Evolutionary conservation across 306 rosid genomes (phyloP), one percentile per base, ranked within the genome.

Genomic region (Quercus berberidifolia): DNA sequence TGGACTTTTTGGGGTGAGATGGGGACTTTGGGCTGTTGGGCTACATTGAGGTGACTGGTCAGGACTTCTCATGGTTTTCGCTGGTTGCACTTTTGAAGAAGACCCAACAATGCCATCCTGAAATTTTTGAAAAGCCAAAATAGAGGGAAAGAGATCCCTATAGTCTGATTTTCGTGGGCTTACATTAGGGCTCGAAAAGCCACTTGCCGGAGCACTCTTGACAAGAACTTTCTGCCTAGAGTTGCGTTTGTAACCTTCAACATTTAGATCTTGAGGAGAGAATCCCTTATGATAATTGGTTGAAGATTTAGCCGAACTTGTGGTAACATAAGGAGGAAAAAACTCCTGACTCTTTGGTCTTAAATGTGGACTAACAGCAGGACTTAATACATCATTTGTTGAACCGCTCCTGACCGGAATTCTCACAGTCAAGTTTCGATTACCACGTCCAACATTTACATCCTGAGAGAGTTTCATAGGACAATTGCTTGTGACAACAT

Each of bases 141-240:
- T 60, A 20, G 82, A 84, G 59, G 83, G 81, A 75, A 78, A 79
- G 12, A 59, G 57, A 71, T 92, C 91, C 49, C 71, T 83, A 20
- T 71, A 75, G 78, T 86, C 80, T 62, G 88, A 81, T 83, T 88
- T 82, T 38, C 97, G 91, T 1, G 99, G 99, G 82, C 98, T 93
- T 30, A 80, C 85, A 23, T 87, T 92, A 58, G 99, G 98, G 75
- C 97, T 92, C 4, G 96, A 85, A 23, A 81, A 79, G 63, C 78
- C 86, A 79, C 96, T 94, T 6, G 90, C 84, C 9, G 98, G 99
- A 17, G 98, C 97, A 82, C 99, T 95, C 92, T 76, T 90, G 68
- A 89, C 82, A 57, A 85, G 56, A 76, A 55, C 76, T 30, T 76
- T 87, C 79, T 55, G 65, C 25, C 84, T 89, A 35, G 23, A 80